Base-by-base conservation (phyloP, 345 rosid genomes). In the Hirschfeldia incana region DNA sequence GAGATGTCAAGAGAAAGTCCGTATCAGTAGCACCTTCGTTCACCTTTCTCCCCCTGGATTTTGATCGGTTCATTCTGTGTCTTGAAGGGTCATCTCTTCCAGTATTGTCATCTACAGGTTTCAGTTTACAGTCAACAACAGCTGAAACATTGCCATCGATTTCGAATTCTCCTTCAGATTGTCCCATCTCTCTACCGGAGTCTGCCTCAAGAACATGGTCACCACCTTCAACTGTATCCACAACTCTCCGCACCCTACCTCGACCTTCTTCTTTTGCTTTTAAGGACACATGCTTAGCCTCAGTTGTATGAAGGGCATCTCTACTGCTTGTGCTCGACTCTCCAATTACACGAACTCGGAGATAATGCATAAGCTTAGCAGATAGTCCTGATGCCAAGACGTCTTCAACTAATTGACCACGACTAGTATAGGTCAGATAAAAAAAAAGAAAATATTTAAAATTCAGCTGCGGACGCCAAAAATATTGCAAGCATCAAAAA, bases 321-420 rank as follows among this genome's bases (percentile, higher is more conserved):
- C 85, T 91, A 78, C 88, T 97, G 78, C 81, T 87, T 58, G 83
- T 67, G 79, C 84, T 78, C 3, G 80, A 63, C 85, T 95, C 99
- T 73, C 97, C 98, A 70, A 93, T 87, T 74, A 93, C 91, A 68
- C 96, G 89, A 29, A 91, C 64, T 26, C 97, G 97, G 79, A 95
- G 99, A 89, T 88, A 95, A 74, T 82, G 96, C 97, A 95, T 93
- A 76, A 95, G 97, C 86, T 90, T 95, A 9, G 90, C 87, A 57
- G 97, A 85, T 89, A 95, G 84, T 69, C 98, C 98, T 81, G 96
- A 95, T 27, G 92, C 86, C 89, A 95, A 80, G 58, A 88, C 99
- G 81, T 95, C 97, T 84, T 95, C 99, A 76, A 95, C 96, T 76
- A 93, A 81, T 80, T 79, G 97, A 72, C 97, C 97, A 72, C 90